phyloP scores from a whole-genome alignment of 257 asterid species.

The Solanum tarijense region DNA sequence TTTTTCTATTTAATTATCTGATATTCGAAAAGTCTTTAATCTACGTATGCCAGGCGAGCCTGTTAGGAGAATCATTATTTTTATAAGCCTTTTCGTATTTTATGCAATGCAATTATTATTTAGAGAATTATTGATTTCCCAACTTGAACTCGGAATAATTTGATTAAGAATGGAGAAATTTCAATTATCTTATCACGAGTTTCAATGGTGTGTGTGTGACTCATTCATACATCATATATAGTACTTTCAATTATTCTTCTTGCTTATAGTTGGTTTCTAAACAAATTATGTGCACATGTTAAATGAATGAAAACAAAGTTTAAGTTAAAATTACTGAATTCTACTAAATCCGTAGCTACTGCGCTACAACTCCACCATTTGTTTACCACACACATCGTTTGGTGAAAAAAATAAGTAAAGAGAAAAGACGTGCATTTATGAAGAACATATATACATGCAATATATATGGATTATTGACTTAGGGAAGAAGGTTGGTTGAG shows the following conservation, averaged over 20 bases:
- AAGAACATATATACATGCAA: neutral
- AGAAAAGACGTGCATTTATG: neutral
- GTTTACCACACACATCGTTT: neutral
- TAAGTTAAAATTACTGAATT: neutral
- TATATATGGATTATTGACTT: neutral
- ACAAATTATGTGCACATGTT: neutral
- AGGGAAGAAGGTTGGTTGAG: slow-evolving; percentile 9
- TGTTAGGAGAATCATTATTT: neutral
- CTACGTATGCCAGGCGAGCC: neutral
- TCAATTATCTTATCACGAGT: neutral
- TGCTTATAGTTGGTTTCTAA: neutral
- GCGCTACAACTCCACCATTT: neutral
- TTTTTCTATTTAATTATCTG: neutral
- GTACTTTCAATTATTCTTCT: neutral
- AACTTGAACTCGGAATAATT: neutral
- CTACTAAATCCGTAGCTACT: neutral
- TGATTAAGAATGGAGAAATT: neutral
- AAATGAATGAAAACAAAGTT: neutral
- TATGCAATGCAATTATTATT: neutral
- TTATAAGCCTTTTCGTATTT: neutral
- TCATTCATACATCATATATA: neutral
- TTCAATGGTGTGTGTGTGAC: neutral
- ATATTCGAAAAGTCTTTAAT: neutral
- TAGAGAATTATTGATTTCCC: neutral
- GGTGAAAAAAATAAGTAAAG: neutral